phyloP scores from a whole-genome alignment of 441 rosid species.

The Pelargonium citronellum region DNA sequence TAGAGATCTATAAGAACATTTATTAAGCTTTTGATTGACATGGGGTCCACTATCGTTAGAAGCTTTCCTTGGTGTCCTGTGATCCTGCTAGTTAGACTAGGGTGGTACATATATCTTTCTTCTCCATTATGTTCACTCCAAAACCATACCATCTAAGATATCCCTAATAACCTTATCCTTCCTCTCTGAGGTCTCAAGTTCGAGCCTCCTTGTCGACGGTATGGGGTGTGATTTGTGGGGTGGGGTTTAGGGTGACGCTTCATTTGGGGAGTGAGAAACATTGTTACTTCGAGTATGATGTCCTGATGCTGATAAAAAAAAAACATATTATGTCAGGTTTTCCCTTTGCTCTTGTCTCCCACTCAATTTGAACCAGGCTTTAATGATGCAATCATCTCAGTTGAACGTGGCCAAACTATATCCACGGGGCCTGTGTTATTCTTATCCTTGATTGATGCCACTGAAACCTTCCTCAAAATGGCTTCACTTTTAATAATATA shows the following conservation, averaged over 20 bases:
- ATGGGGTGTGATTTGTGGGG: no score
- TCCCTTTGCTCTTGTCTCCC: background rate
- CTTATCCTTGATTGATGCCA: background rate
- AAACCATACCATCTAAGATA: background rate
- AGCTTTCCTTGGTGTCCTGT: background rate
- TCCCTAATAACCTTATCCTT: background rate
- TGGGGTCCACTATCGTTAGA: background rate
- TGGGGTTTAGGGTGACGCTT: no score
- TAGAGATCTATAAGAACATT: background rate
- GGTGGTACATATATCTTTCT: slow-evolving; percentile 4
- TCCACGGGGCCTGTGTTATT: background rate
- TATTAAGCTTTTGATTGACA: background rate
- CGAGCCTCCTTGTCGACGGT: no score
- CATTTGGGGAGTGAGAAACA: no score
- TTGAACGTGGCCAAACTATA: background rate
- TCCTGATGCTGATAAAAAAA: no score
- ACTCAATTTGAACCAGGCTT: background rate
- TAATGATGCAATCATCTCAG: background rate
- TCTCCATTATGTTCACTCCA: slow-evolving; percentile 5
- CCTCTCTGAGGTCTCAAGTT: no score
- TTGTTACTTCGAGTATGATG: no score
- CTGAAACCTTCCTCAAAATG: background rate
- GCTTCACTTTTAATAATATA: background rate
- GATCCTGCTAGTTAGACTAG: background rate
- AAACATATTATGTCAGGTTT: no score